Base-by-base conservation (phyloP, 148 eudicot genomes). In the Nyssa sinensis region DNA sequence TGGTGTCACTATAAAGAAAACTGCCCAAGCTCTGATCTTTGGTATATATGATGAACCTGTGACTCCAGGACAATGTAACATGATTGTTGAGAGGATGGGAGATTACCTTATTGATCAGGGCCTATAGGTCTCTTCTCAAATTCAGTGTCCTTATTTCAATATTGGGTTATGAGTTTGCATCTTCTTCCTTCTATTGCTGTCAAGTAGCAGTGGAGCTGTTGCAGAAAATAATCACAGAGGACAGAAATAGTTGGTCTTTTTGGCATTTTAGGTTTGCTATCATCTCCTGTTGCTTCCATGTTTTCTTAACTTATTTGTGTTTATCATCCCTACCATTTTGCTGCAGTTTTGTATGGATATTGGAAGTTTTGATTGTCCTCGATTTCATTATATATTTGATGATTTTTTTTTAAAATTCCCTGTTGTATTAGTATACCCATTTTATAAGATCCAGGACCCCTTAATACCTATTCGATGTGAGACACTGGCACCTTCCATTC, bases 1-100 rank as follows among this genome's bases (percentile, higher is more conserved):
- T 12, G 90, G 90, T 24, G 70, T 83, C 28, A 82, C 86, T n/a
- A 71, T 87, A 53, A 87, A 87, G 86, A 88, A 85, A 76, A 85
- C 91, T 10, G 82, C 84, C 8, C 88, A 81, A 61, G 91, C 88
- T 64, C 69, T 88, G 33, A 59, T 88, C 21, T 71, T 88, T n/a
- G 91, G 91, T 8, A 33, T 88, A 77, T 88, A 88, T 65, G 87
- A 85, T 16, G 91, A 88, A 66, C 91, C 90, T 1, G 71, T 87
- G 78, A 79, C 88, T 75, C 86, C 91, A 53, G 88, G 91, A 37
- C 91, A 87, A 69, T 87, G 91, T 69, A 87, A 87, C 86, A 81
- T 87, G 81, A 67, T 87, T 24, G 88, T 87, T n/a, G 90, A 87
- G 74, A 87, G 78, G 83, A 32, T 87, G 69, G 90, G 90, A 33